Conservation (phyloP, 139 green algal genomes). For the Marvania coccoides region DNA sequence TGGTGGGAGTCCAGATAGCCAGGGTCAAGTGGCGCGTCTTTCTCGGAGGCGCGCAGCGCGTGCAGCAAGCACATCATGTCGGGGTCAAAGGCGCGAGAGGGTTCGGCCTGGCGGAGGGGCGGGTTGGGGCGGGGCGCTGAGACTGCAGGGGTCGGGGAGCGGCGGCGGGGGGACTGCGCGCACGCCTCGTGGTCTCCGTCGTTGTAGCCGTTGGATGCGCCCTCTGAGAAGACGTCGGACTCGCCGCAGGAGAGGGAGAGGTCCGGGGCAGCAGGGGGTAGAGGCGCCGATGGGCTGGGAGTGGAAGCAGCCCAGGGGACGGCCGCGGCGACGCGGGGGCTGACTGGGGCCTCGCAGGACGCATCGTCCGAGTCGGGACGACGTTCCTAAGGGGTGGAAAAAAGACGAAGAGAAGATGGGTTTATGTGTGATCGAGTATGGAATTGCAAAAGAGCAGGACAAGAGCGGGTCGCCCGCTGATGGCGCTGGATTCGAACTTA, state of each 20-base stretch:
- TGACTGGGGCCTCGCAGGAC: no score
- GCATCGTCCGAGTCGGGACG: no score
- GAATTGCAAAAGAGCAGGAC: no score
- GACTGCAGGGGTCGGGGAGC: background rate
- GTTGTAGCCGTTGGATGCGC: background rate
- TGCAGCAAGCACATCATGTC: background rate
- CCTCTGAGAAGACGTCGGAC: background rate
- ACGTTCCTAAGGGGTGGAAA: no score
- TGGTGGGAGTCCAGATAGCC: conserved; percentile 13
- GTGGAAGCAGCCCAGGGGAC: no score
- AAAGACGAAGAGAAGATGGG: no score
- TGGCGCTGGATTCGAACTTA: no score
- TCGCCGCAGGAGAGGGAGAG: background rate
- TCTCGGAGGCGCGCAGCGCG: conserved; percentile 1
- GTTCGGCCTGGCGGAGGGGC: background rate
- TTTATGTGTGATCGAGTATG: no score
- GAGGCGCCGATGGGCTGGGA: no score
- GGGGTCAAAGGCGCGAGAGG: background rate
- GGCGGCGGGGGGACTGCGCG: background rate
- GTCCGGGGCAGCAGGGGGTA: background rate
- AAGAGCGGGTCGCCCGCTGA: no score
- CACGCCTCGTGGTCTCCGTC: background rate
- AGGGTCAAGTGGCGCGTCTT: background rate
- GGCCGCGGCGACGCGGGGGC: no score
- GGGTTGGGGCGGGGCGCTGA: background rate